These are phyloP conservation scores for Septoria linicola DNA, from an alignment of 2,329 filamentous ascomycete species.

Conservation along the genomic window DNA sequence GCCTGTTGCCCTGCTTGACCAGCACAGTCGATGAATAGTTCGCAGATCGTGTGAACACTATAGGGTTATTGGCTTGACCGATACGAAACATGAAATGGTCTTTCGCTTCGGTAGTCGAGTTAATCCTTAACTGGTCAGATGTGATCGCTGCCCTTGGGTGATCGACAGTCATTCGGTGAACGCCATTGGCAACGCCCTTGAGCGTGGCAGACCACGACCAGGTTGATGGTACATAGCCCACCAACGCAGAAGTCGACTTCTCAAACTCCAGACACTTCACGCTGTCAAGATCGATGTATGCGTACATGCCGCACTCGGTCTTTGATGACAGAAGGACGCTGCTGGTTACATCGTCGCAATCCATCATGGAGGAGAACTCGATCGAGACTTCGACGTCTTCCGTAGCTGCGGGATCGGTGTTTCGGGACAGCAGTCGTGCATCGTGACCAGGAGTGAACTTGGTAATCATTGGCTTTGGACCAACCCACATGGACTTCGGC, in stretches of 20 bases:
- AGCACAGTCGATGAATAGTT: constrained; percentile 54
- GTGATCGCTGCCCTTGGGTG: constrained; percentile 49
- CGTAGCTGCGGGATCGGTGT: constrained; percentile 36
- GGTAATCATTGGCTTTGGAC: constrained; percentile 57
- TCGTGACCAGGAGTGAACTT: constrained; percentile 61
- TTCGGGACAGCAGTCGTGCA: constrained; percentile 52
- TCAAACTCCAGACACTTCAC: constrained; percentile 44
- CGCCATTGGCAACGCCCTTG: constrained; percentile 56
- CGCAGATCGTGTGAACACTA: constrained; percentile 54
- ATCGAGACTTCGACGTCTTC: constrained; percentile 49
- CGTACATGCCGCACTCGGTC: constrained; percentile 46
- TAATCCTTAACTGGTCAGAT: constrained; percentile 34
- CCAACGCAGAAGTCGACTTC: neutral
- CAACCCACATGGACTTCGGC: constrained; percentile 48
- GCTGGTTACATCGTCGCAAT: constrained; percentile 54
- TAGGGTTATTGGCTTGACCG: constrained; percentile 56
- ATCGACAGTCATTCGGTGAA: constrained; percentile 57
- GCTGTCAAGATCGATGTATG: constrained; percentile 46
- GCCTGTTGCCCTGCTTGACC: neutral
- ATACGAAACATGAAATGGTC: constrained; percentile 62
- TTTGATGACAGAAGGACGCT: constrained; percentile 54
- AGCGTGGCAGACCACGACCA: constrained; percentile 57
- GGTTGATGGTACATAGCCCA: constrained; percentile 51
- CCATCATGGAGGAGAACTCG: constrained; percentile 60
- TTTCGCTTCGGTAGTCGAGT: constrained; percentile 46